Evolutionary conservation across 805 yeast genomes (phyloP).

Genomic region (Ogataea trehaloabstinens): DNA sequence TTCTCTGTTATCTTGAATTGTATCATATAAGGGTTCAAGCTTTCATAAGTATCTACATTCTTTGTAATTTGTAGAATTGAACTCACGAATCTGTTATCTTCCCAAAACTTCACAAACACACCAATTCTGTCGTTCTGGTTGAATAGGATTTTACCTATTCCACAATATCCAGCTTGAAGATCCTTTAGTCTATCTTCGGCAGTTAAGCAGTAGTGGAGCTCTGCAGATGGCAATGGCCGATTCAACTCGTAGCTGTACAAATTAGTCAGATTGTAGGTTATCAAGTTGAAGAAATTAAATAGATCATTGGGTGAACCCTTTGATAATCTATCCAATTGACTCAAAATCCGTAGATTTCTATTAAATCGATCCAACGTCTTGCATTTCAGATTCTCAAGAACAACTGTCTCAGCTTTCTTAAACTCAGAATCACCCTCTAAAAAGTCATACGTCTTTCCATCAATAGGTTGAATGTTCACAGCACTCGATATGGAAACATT

Average conservation of each 20-base stretch:
- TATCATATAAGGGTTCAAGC: slow-evolving; percentile 24
- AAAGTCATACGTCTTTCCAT: slow-evolving; percentile 23
- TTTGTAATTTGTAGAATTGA: slow-evolving; percentile 13
- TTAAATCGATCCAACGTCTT: slow-evolving; percentile 33
- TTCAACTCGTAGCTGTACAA: slow-evolving; percentile 14
- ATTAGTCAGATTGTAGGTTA: slow-evolving; percentile 25
- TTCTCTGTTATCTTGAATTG: slow-evolving; percentile 34
- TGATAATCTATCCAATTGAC: slow-evolving; percentile 32
- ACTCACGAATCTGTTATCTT: slow-evolving; percentile 28
- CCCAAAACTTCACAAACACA: slow-evolving; percentile 32
- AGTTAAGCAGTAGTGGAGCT: slow-evolving; percentile 2
- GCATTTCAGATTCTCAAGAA: slow-evolving; percentile 27
- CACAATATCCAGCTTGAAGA: slow-evolving; percentile 20
- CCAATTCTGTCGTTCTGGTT: slow-evolving; percentile 32
- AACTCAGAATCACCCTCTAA: slow-evolving; percentile 23
- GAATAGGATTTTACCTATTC: slow-evolving; percentile 27
- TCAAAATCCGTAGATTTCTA: slow-evolving; percentile 30
- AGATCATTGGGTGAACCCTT: slow-evolving; percentile 29
- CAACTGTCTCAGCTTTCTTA: slow-evolving; percentile 25
- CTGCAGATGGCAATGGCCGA: neutral
- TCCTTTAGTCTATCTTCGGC: slow-evolving; percentile 11
- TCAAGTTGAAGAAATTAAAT: slow-evolving; percentile 30
- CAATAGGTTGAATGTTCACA: slow-evolving; percentile 26
- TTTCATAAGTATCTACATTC: slow-evolving; percentile 15
- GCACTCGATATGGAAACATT: slow-evolving; percentile 34